phyloP scores from a whole-genome alignment of 2,329 filamentous ascomycete genomes.

The Diaporthe citrichinensis region DNA sequence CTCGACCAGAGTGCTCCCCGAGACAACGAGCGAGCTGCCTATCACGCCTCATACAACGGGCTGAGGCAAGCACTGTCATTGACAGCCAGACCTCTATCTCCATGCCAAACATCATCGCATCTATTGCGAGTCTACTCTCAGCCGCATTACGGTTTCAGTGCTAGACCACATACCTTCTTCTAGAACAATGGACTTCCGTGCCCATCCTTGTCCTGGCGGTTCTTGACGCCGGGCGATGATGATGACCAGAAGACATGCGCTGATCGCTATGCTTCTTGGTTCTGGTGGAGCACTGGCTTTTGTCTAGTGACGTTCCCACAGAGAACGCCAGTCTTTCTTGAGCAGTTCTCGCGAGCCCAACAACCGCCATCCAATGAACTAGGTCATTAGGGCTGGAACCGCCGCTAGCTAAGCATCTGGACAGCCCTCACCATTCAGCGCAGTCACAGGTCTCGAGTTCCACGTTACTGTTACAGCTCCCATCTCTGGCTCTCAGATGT shows the following conservation, averaged over 20 bases:
- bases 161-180: neutral
- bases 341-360: slow-evolving; percentile 16
- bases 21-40: neutral
- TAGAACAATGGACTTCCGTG: neutral
- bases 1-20: neutral
- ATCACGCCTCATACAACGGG: neutral
- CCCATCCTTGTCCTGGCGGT: slow-evolving; percentile 16
- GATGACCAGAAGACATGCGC: slow-evolving; percentile 4
- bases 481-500: neutral
- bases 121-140: slow-evolving; percentile 11
- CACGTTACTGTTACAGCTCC: slow-evolving; percentile 6
- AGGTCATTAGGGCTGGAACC: slow-evolving; percentile 1
- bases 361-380: neutral
- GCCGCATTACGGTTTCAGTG: slow-evolving; percentile 29
- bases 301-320: slow-evolving; percentile 26
- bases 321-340: slow-evolving; percentile 19
- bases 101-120: neutral
- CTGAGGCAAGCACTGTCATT: neutral
- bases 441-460: neutral
- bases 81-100: neutral
- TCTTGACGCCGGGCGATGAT: neutral
- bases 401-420: slow-evolving; percentile 10
- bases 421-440: slow-evolving; percentile 13
- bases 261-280: slow-evolving; percentile 27
- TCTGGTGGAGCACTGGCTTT: slow-evolving; percentile 12